Evolutionary conservation across 768 basidiomycete genomes (phyloP).

Genomic region (Tylopilus plumbeoviolaceoides): DNA sequence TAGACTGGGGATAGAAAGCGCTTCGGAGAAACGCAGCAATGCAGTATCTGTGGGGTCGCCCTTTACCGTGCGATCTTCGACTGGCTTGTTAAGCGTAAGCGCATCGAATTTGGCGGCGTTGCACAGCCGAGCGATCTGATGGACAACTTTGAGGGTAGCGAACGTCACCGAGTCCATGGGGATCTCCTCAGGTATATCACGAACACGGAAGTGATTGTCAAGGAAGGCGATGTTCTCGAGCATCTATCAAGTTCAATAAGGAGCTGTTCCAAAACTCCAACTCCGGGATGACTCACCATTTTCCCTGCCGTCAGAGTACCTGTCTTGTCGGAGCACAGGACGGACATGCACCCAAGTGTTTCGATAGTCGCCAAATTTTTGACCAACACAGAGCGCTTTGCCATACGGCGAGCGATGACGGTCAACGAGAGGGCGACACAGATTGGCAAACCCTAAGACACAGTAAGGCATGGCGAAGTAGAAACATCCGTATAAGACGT

Average conservation of each 20-base stretch:
- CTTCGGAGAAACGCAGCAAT: constrained; percentile 45
- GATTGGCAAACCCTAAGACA: too few species aligned
- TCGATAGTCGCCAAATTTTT: constrained; percentile 51
- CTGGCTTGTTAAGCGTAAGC: constrained; percentile 16
- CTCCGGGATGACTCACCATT: constrained; percentile 32
- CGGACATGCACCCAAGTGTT: constrained; percentile 47
- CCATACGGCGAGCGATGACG: constrained; percentile 31
- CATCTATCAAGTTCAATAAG: constrained; percentile 24
- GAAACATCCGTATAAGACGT: too few species aligned
- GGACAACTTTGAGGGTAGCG: constrained; percentile 22
- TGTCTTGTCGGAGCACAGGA: constrained; percentile 52
- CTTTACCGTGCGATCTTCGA: constrained; percentile 33
- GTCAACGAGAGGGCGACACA: too few species aligned
- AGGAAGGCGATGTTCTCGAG: constrained; percentile 38
- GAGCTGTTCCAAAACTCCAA: background rate
- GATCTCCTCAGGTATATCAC: constrained; percentile 10
- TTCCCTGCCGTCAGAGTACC: constrained; percentile 45
- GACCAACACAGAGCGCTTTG: constrained; percentile 42
- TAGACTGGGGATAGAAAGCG: constrained; percentile 17
- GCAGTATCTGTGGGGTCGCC: constrained; percentile 53
- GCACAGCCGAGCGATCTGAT: constrained; percentile 46
- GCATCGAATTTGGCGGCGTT: constrained; percentile 51
- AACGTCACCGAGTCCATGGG: constrained; percentile 11
- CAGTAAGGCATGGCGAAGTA: too few species aligned
- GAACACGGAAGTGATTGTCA: constrained; percentile 20